Conservation (phyloP, 2,329 filamentous ascomycete genomes). For the Alternaria sp. region DNA sequence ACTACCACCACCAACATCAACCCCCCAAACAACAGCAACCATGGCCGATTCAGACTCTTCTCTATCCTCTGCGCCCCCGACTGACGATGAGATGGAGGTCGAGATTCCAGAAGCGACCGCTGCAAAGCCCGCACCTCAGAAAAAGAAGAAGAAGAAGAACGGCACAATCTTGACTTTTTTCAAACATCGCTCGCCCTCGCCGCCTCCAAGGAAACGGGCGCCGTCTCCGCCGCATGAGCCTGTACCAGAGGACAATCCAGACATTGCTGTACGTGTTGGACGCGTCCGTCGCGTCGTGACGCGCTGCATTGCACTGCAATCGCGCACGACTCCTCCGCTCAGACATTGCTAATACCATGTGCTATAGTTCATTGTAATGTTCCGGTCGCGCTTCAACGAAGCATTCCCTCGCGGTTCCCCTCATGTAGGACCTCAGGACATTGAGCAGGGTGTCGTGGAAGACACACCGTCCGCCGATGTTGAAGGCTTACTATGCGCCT, state of each 20-base stretch:
- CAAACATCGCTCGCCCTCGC: conserved; percentile 53
- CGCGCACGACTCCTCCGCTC: conserved; percentile 37
- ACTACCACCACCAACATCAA: conserved; percentile 34
- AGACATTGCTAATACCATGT: conserved; percentile 44
- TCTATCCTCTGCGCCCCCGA: conserved; percentile 66
- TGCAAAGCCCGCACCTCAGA: conserved; percentile 37
- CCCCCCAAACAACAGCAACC: conserved; percentile 41
- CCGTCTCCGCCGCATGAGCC: conserved; percentile 91
- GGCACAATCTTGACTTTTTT: conserved; percentile 50
- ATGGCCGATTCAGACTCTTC: conserved; percentile 65
- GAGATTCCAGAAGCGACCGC: conserved; percentile 36
- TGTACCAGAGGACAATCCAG: conserved; percentile 86
- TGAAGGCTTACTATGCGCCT: conserved; percentile 86
- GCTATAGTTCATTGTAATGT: conserved; percentile 93
- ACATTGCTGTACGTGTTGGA: conserved; percentile 80
- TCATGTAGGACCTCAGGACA: conserved; percentile 93
- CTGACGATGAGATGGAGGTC: conserved; percentile 63
- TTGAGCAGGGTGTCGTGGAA: conserved; percentile 86
- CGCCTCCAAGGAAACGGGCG: conserved; percentile 74
- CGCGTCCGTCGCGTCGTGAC: conserved; percentile 52
- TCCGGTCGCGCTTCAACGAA: conserved; percentile 90
- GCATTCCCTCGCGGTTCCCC: conserved; percentile 86
- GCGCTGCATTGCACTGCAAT: conserved; percentile 33
- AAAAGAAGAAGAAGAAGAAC: conserved; percentile 49
- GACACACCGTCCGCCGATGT: conserved; percentile 80